These are phyloP conservation scores for Lophiostoma macrostomum DNA, from an alignment of 495 filamentous ascomycete genomes.

Conservation along the genomic window DNA sequence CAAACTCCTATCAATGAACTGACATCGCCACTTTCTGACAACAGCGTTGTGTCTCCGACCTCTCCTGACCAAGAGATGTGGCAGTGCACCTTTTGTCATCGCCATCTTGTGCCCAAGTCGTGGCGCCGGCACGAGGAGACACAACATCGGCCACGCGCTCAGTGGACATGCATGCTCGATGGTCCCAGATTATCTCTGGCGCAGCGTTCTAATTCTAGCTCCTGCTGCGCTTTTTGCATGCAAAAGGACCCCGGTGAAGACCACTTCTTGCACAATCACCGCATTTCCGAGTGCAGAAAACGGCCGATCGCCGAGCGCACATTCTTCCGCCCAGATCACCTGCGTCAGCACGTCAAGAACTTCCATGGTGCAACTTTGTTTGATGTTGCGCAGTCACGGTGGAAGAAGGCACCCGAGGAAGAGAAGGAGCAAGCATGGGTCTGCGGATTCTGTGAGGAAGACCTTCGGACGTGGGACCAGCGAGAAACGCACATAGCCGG, in stretches of 20 bases:
- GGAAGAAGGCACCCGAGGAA: constrained; percentile 17
- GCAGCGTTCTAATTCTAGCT: not conserved
- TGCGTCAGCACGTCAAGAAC: constrained; percentile 31
- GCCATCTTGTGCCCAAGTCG: constrained; percentile 22
- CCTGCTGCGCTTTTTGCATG: constrained; percentile 33
- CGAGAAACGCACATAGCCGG: constrained; percentile 27
- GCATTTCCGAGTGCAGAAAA: constrained; percentile 26
- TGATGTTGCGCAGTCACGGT: constrained; percentile 18
- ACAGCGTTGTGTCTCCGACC: not conserved
- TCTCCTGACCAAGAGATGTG: constrained; percentile 22
- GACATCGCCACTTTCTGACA: too few species aligned
- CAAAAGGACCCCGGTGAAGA: constrained; percentile 16
- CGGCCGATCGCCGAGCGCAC: constrained; percentile 19
- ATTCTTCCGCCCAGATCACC: constrained; percentile 29
- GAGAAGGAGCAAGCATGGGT: constrained; percentile 1
- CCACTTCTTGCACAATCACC: constrained; percentile 24
- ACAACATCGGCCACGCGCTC: constrained; percentile 23
- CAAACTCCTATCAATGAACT: not conserved
- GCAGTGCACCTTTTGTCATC: constrained; percentile 33
- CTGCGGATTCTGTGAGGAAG: constrained; percentile 25
- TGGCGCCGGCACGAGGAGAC: constrained; percentile 38
- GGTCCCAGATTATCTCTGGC: constrained; percentile 24
- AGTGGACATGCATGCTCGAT: constrained; percentile 34
- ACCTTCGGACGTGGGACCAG: constrained; percentile 16
- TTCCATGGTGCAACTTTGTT: constrained; percentile 23